These are phyloP conservation scores for Rhododendron vialii DNA, from an alignment of 148 eudicot genomes.

Conservation along the genomic window DNA sequence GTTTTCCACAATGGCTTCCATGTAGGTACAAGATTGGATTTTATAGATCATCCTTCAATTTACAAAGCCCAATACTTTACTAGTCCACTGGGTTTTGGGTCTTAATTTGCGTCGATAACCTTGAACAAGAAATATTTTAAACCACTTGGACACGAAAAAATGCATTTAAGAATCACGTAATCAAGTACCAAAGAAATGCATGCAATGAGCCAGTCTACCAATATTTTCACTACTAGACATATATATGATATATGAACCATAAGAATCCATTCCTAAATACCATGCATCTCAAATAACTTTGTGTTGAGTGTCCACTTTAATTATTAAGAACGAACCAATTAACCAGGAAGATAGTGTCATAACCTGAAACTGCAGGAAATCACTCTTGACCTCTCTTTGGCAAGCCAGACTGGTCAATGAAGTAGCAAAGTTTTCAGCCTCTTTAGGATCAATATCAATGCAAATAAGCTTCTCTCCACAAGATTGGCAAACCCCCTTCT, in stretches of 20 bases:
- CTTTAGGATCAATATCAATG: constrained; percentile 90
- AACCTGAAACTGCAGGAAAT: constrained; percentile 71
- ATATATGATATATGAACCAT: not conserved
- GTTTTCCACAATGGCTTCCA: not conserved
- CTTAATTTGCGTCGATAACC: not conserved
- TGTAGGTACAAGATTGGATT: not conserved
- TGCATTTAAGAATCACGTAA: not conserved
- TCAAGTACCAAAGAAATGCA: not conserved
- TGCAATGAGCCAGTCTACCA: not conserved
- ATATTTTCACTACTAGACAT: not conserved
- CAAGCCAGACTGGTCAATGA: constrained; percentile 65
- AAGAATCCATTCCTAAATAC: not conserved
- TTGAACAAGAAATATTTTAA: not conserved
- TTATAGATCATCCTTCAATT: not conserved
- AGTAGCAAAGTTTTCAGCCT: constrained; percentile 66
- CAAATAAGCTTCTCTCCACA: constrained; percentile 85
- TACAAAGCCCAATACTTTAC: not conserved
- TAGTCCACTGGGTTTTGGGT: not conserved
- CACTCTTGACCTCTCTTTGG: constrained; percentile 45
- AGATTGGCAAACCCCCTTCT: constrained; percentile 55
- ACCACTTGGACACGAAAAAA: not conserved
- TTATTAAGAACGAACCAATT: not conserved
- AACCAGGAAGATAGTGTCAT: not conserved
- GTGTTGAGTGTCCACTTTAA: not conserved
- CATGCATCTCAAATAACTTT: not conserved